Base-by-base conservation (phyloP, 2,329 filamentous ascomycete genomes). In the Verticillium nubilum region DNA sequence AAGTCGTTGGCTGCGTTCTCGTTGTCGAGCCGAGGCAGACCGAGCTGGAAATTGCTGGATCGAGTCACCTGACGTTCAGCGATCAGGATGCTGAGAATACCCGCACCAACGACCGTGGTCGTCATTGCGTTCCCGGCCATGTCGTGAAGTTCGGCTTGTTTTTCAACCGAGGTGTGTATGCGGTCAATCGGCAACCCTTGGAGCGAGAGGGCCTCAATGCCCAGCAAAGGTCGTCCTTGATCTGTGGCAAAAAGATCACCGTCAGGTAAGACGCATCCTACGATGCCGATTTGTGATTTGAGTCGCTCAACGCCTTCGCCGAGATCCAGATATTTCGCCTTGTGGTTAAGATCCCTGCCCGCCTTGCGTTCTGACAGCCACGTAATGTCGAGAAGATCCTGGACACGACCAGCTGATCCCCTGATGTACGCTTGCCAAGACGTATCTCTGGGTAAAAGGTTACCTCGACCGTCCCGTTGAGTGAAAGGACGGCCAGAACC, bases 111-210 rank as follows among this genome's bases (percentile, higher is more conserved):
- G 1, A 92, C 87, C 0, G 90, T 89, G 0, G 85, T 85, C 1
- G 83, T 86, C 90, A 94, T 94, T 0, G 90, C 90, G 69, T 95
- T 94, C 0, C 90, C 90, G 2, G 88, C 89, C 2, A 94, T 74
- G 63, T 92, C 85, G 62, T 87, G 84, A 2, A 91, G 75, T 19
- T 92, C 76, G 1, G 74, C 71, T 54, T 86, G 78, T 0, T 79
- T 82, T 65, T 93, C 86, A 9, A 80, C 80, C 0, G 83, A 86
- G n/a, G 92, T 78, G 0, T 85, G 74, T 12, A 93, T 74, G 55
- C 81, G 79, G 58, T 86, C 74, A 1, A 87, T 69, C 0, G 88
- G 87, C 55, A 93, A 76, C 1, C 90, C 90, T 73, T 93, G 90
- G 5, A 92, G 71, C 5, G 76, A 71, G 2, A 93, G 74, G 2